A percentile compares a stretch with the other conserved stretches of the same genome.
These are phyloP conservation scores for Pyricularia grisea DNA, from an alignment of 2,329 filamentous ascomycete species.

Conservation along the genomic window DNA sequence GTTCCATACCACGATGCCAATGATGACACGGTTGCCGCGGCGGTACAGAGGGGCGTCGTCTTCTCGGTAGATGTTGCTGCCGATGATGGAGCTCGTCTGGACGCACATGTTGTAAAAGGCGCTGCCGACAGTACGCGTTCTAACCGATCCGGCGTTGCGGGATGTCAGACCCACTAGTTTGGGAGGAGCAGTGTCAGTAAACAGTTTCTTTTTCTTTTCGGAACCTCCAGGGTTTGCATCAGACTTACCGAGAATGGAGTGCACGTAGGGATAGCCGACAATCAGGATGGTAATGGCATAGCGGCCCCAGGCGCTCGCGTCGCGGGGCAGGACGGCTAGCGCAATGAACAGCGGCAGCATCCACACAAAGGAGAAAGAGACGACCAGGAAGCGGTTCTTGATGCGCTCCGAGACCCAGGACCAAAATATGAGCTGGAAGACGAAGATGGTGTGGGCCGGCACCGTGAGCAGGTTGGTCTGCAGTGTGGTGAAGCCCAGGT, in stretches of 20 bases:
- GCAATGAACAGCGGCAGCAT: constrained; percentile 15
- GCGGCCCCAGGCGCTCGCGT: constrained; percentile 29
- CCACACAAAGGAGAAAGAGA: constrained; percentile 13
- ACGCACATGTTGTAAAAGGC: constrained; percentile 45
- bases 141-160: constrained; percentile 49
- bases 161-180: not conserved
- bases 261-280: constrained; percentile 36
- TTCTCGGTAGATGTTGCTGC: constrained; percentile 39
- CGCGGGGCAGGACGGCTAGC: constrained; percentile 27
- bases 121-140: constrained; percentile 47
- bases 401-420: constrained; percentile 34
- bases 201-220: too few relatives aligned
- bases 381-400: constrained; percentile 33
- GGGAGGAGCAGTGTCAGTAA: too few relatives aligned
- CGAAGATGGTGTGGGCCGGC: constrained; percentile 17
- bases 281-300: constrained; percentile 34
- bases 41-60: constrained; percentile 45
- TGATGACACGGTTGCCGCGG: constrained; percentile 42
- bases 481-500: constrained; percentile 10
- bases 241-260: constrained; percentile 14
- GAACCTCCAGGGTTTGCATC: too few relatives aligned
- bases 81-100: constrained; percentile 23
- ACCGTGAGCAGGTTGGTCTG: constrained; percentile 11
- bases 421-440: constrained; percentile 24
- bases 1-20: constrained; percentile 38